These are phyloP conservation scores for Apiospora phragmitis DNA, from an alignment of 2,329 filamentous ascomycete genomes.

Conservation along the genomic window DNA sequence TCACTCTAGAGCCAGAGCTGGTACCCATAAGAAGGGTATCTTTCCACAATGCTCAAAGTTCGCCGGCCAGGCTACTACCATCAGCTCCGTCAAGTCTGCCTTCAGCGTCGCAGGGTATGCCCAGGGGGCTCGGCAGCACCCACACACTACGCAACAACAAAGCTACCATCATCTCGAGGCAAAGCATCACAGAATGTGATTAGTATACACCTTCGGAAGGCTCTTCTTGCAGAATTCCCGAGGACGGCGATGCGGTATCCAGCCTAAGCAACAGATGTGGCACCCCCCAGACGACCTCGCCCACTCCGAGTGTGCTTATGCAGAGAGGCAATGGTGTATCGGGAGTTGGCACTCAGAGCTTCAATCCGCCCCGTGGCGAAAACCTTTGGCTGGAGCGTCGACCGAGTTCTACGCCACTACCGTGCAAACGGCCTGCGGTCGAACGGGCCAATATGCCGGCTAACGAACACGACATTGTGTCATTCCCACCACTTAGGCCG, in stretches of 20 bases:
- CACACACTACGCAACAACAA: slow-evolving; percentile 13
- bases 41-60: slow-evolving; percentile 21
- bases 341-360: not conserved
- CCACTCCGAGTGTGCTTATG: not conserved
- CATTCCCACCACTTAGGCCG: slow-evolving; percentile 28
- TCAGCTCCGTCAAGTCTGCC: slow-evolving; percentile 27
- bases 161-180: slow-evolving; percentile 30
- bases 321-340: not conserved
- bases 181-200: slow-evolving; percentile 33
- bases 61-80: slow-evolving; percentile 32
- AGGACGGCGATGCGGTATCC: not conserved
- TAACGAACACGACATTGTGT: slow-evolving; percentile 14
- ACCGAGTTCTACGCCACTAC: slow-evolving; percentile 1
- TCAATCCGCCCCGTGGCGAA: too few species aligned
- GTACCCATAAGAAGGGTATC: slow-evolving; percentile 21
- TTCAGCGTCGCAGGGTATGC: slow-evolving; percentile 18
- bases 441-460: not conserved
- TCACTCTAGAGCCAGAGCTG: slow-evolving; percentile 21
- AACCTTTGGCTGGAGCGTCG: not conserved
- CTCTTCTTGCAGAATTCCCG: not conserved
- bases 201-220: slow-evolving; percentile 24
- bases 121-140: not conserved
- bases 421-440: not conserved
- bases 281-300: not conserved
- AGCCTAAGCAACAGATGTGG: too few species aligned